Evolutionary conservation across 257 asterid genomes (phyloP).

Genomic region (Rhazya stricta): DNA sequence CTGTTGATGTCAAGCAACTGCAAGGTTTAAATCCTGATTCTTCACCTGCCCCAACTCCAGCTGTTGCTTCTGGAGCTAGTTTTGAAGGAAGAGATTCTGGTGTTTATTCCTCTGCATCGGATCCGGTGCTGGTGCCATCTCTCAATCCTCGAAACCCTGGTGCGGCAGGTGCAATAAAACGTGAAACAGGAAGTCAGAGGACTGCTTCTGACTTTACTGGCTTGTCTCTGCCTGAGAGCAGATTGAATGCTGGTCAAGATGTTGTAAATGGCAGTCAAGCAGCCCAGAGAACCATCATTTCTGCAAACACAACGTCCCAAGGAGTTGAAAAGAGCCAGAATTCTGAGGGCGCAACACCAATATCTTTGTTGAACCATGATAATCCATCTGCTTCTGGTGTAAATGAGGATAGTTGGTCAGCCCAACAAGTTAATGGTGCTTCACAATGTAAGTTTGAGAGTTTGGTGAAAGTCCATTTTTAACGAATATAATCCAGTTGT

Average conservation of each 20-base stretch:
- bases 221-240: conserved; percentile 16
- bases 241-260: conserved; percentile 23
- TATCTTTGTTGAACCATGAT: conserved; percentile 27
- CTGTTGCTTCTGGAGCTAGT: conserved; percentile 22
- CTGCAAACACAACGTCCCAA: conserved; percentile 16
- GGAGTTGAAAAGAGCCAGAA: conserved; percentile 26
- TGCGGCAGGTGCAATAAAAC: conserved; percentile 36
- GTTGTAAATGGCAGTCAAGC: conserved; percentile 18
- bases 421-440: conserved; percentile 24
- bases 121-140: conserved; percentile 47
- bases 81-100: conserved; percentile 31
- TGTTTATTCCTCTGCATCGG: conserved; percentile 46
- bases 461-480: neutral
- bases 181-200: conserved; percentile 37
- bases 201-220: conserved; percentile 26
- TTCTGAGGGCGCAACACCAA: conserved; percentile 20
- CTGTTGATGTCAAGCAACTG: conserved; percentile 21
- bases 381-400: conserved; percentile 17
- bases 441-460: conserved; percentile 31
- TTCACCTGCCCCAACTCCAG: conserved; percentile 39
- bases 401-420: conserved; percentile 29
- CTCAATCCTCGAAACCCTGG: conserved; percentile 33
- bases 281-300: conserved; percentile 25
- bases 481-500: neutral
- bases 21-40: conserved; percentile 32